Conservation (phyloP, 2,329 filamentous ascomycete species). For the Penicillium frequentans region DNA sequence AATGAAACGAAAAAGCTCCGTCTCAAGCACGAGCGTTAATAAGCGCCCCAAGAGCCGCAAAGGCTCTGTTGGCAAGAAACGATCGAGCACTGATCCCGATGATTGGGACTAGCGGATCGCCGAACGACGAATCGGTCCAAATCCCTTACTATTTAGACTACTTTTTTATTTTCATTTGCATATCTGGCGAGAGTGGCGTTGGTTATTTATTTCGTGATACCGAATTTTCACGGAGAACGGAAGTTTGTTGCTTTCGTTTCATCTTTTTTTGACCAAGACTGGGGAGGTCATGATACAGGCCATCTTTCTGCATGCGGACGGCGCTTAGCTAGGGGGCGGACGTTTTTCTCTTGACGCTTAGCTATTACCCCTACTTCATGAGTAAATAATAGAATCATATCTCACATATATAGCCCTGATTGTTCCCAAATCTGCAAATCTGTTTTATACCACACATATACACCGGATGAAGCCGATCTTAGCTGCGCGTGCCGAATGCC, state of each 20-base stretch:
- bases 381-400: constrained; percentile 22
- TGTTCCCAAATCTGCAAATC: neutral
- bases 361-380: constrained; percentile 4
- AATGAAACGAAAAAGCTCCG: constrained; percentile 45
- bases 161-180: constrained; percentile 21
- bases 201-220: constrained; percentile 3
- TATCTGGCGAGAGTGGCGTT: constrained; percentile 20
- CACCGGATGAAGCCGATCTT: neutral
- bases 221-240: neutral
- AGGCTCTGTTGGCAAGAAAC: constrained; percentile 32
- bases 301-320: constrained; percentile 11
- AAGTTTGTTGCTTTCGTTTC: neutral
- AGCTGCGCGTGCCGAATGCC: constrained; percentile 3
- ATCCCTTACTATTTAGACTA: neutral
- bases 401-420: neutral
- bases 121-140: neutral
- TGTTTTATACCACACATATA: neutral
- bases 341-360: constrained; percentile 6
- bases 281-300: constrained; percentile 6
- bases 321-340: constrained; percentile 3
- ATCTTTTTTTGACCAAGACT: constrained; percentile 3
- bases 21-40: constrained; percentile 38
- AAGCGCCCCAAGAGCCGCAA: constrained; percentile 43
- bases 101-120: constrained; percentile 24
- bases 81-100: constrained; percentile 40